Evolutionary conservation across 1,284 basidiomycete genomes (phyloP), one percentile per base, ranked within the genome.

Genomic region (Pseudozyma hubeiensis): DNA sequence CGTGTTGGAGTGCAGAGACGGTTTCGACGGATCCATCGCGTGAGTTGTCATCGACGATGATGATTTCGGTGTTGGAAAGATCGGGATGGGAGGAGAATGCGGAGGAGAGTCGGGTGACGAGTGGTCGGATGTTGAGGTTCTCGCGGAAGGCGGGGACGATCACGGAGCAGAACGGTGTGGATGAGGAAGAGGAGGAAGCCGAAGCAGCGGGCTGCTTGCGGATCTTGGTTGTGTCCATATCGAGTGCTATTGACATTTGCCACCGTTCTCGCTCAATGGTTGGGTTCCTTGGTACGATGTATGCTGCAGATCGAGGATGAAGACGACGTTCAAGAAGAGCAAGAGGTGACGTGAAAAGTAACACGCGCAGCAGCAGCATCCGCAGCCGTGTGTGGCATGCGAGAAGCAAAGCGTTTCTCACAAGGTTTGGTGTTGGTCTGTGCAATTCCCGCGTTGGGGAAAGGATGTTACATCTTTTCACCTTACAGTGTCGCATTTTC

Each of bases 91-190:
- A 31, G 13, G 41, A 17, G 55, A 75, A 65, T 4, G 68, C 60
- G 19, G 67, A 70, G 59, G 86, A 87, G 49, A 87, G 84, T 41
- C 85, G 84, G 6, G 84, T 85, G 34, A 86, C 85, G 46, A 87
- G 85, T 14, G 86, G 85, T 30, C 85, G 82, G 45, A 87, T 50
- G 53, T 75, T 75, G 54, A 48, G 53, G 29, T 75, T 70, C 44
- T 75, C 73, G 2, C 60, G 52, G 44, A 50, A 75, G 10, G 73
- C 73, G 0, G 73, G 73, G 0, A 75, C 73, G 44, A 75, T 64
- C 17, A 75, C 47, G 5, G 86, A 85, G 35, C 57, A 68, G 0
- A 56, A 54, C 0, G 55, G n/a, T 3, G 53, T 19, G 0, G 56
- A 52, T 4, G 57, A 53, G 2, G 70, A 34, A 0, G 53, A 53